Conservation (phyloP, 2,329 filamentous ascomycete genomes). For the Hymenoscyphus albidus region DNA sequence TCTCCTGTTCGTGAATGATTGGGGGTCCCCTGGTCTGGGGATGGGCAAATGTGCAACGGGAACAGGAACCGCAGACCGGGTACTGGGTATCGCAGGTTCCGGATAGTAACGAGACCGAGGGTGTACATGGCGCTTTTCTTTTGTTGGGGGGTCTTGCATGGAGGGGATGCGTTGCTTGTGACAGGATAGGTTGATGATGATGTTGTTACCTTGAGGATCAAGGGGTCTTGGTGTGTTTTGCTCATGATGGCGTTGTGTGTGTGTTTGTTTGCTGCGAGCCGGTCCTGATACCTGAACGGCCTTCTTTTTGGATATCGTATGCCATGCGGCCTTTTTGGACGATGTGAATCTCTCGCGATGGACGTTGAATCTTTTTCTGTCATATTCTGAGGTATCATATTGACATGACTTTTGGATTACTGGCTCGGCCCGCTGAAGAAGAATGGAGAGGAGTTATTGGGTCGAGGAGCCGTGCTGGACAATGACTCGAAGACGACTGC, state of each 20-base stretch:
- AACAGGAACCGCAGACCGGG: neutral
- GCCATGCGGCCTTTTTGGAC: no score
- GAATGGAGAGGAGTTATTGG: neutral
- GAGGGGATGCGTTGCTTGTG: neutral
- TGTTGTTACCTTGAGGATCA: neutral
- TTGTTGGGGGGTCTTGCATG: conserved; percentile 2
- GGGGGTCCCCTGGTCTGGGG: no score
- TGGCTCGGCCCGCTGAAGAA: neutral
- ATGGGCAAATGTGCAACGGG: neutral
- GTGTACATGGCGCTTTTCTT: neutral
- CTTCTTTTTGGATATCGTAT: no score
- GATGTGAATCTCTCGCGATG: neutral
- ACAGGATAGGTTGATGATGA: neutral
- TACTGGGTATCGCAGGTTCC: neutral
- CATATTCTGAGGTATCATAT: neutral
- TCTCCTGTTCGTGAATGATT: no score
- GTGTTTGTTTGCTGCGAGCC: neutral
- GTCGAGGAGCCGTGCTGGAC: neutral
- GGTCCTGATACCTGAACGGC: no score
- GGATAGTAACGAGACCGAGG: neutral
- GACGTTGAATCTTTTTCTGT: neutral
- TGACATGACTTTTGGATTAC: neutral
- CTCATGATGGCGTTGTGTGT: neutral
- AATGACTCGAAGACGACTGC: no score
- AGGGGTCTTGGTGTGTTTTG: neutral